A percentile compares a stretch with the other conserved stretches of the same genome.
These are phyloP conservation scores for Pleurotus pulmonarius DNA, from an alignment of 768 basidiomycete species.

Conservation along the genomic window DNA sequence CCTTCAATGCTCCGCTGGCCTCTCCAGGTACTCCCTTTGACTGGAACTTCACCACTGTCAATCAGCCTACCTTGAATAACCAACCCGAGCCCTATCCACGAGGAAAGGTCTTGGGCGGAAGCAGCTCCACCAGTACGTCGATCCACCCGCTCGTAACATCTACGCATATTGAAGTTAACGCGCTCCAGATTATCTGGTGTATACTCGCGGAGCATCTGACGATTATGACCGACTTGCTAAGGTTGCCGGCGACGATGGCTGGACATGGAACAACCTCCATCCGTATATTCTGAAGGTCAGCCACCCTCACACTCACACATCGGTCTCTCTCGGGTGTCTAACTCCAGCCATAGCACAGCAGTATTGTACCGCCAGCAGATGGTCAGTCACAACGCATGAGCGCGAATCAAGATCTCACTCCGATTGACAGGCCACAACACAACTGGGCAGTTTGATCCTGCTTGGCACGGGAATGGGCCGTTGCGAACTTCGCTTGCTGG, in stretches of 20 bases:
- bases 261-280: conserved; percentile 23
- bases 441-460: conserved; percentile 22
- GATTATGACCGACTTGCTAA: conserved; percentile 21
- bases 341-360: no score
- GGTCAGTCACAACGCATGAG: no score
- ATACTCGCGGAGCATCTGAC: conserved; percentile 21
- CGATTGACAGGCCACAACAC: conserved; percentile 17
- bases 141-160: neutral
- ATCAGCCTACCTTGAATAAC: conserved; percentile 14
- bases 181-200: conserved; percentile 17
- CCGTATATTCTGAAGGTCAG: conserved; percentile 22
- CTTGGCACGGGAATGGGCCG: conserved; percentile 22
- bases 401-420: no score
- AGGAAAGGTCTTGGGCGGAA: conserved; percentile 16
- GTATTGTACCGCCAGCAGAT: no score
- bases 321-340: no score
- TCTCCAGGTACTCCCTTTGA: conserved; percentile 3
- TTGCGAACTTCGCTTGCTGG: conserved; percentile 19
- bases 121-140: conserved; percentile 20
- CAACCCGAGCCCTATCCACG: conserved; percentile 13
- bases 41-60: conserved; percentile 19
- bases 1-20: neutral
- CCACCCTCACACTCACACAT: neutral
- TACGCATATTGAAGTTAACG: neutral
- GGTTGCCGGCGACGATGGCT: conserved; percentile 21